phyloP scores from a whole-genome alignment of 2,329 filamentous ascomycete species.

The Magnaporthiopsis poae region DNA sequence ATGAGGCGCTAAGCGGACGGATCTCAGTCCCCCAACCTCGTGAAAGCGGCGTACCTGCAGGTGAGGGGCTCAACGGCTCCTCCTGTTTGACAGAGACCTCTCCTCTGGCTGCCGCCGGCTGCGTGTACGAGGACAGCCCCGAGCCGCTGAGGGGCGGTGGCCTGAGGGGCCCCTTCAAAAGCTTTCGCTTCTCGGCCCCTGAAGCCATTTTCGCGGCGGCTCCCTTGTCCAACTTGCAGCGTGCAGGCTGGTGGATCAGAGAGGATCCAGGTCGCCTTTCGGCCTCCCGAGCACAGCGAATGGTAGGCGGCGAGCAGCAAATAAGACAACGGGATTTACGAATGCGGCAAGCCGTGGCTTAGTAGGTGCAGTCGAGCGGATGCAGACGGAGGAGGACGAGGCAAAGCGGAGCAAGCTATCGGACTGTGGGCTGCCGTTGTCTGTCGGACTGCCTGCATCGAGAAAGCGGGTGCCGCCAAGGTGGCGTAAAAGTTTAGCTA shows the following conservation, averaged over 20 bases:
- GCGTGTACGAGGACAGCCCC: constrained; percentile 5
- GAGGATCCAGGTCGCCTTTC: constrained; percentile 3
- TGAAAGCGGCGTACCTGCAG: not conserved
- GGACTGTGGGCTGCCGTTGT: not conserved
- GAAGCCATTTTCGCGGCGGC: not conserved
- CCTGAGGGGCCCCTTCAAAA: constrained; percentile 12
- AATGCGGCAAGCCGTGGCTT: not conserved
- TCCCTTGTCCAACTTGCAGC: not conserved
- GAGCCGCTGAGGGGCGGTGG: constrained; percentile 9
- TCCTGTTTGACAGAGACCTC: constrained; percentile 9
- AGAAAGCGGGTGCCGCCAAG: not conserved
- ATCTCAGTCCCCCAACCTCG: not conserved
- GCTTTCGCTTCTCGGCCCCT: constrained; percentile 1
- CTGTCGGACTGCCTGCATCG: not conserved
- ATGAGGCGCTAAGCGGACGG: not conserved
- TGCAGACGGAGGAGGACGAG: not conserved
- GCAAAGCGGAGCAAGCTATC: not conserved
- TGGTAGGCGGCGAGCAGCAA: not conserved
- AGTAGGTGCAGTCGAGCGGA: not conserved
- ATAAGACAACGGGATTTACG: not conserved
- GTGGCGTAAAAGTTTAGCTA: not conserved
- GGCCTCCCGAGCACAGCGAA: not conserved
- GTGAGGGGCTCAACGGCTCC: not conserved
- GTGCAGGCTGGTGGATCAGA: not conserved
- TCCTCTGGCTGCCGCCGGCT: not conserved